These are phyloP conservation scores for Paramecium primaurelia DNA, from an alignment of 73 alveolate species.

Conservation along the genomic window DNA sequence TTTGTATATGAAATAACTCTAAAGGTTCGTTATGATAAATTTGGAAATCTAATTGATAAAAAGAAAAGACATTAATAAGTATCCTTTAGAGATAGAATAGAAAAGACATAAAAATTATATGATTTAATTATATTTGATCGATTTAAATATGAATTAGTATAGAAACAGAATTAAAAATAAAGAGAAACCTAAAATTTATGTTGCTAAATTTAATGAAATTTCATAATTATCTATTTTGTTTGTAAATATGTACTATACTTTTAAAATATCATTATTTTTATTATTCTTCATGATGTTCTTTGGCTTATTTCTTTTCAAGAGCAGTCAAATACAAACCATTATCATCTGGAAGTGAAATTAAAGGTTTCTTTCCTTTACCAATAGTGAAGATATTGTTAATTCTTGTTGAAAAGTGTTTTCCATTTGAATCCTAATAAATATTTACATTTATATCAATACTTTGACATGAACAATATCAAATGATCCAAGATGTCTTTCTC, in stretches of 20 bases:
- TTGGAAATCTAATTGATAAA: not conserved
- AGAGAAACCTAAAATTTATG: not conserved
- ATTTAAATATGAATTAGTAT: not conserved
- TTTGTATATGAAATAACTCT: not conserved
- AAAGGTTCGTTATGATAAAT: not conserved
- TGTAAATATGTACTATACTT: constrained; percentile 1
- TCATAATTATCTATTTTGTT: not conserved
- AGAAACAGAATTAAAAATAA: not conserved
- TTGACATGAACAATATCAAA: constrained; percentile 91
- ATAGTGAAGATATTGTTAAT: constrained; percentile 89
- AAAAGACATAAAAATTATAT: not conserved
- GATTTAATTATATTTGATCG: not conserved
- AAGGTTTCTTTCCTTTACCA: constrained; percentile 95
- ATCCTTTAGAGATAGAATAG: not conserved
- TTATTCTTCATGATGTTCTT: not conserved
- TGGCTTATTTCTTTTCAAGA: constrained; percentile 54
- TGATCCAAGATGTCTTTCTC: constrained; percentile 95
- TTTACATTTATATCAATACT: not conserved
- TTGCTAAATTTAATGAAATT: not conserved
- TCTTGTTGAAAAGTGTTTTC: constrained; percentile 94
- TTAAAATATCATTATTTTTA: not conserved
- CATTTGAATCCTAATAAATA: constrained; percentile 81
- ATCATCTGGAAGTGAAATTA: constrained; percentile 83
- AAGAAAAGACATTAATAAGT: not conserved
- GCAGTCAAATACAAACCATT: constrained; percentile 70